Base-by-base conservation (phyloP, 2,329 filamentous ascomycete species). In the Xylariales sp. region DNA sequence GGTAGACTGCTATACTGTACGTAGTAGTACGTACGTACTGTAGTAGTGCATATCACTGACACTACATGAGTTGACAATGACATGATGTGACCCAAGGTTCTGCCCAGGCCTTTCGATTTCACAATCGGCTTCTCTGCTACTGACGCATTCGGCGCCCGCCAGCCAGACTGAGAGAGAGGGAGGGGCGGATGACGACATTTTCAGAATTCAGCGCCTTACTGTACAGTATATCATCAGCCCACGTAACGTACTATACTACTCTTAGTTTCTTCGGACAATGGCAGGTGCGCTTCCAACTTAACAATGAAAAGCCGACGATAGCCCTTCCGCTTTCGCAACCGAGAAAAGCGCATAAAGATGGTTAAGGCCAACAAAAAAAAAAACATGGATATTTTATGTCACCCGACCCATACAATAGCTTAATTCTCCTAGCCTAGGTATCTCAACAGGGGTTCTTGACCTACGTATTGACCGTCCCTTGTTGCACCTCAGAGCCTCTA, bases 291-390 rank as follows among this genome's bases (percentile, higher is more conserved):
- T 23, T 49, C 36, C 49, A 64, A 30, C 39, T 30, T 30, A 53
- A 36, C 34, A 18, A 23, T 23, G 2, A 34, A 57, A 41, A 67
- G 67, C 67, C 67, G 67, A 69, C 43, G 61, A 55, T 69, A 69
- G 46, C 67, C 67, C 54, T 56, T 46, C 53, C 64, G 63, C 52
- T 65, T 49, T 65, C 63, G 57, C 63, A 61, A 46, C 10, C 9
- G 5, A 12, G 12, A 28, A 41, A 54, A 54, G 10, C 48, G 14
- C 50, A 16, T 16, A 23, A 23, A 23, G 23, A 23, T 23, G 23
- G 23, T 23, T 23, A 23, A 23, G 23, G 23, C 30, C 36, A 39
- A n/a, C n/a, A 9, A 39, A 39, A 39, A 41, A 41, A 41, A 41
- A 23, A 60, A 41, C 18, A 46, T 30, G 34, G 36, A 36, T 41